Evolutionary conservation across 2,329 filamentous ascomycete species (phyloP).

Genomic region (Ophiostoma australiae): DNA sequence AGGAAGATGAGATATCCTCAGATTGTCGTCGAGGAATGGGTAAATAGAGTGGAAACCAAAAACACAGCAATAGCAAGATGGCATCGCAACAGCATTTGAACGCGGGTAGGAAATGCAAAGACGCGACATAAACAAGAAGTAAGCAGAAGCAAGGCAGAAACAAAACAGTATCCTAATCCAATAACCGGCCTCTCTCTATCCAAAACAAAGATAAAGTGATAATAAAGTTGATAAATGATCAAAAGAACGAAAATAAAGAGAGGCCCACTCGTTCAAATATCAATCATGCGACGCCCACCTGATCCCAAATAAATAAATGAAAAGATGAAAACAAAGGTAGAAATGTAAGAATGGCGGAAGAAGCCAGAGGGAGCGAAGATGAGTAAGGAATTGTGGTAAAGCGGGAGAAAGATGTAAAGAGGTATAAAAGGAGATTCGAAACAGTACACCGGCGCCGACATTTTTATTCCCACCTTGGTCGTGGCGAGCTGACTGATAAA

Average conservation of each 20-base stretch:
- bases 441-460: slow-evolving; percentile 21
- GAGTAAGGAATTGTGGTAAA: neutral
- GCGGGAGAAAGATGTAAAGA: neutral
- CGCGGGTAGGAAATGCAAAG: neutral
- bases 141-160: neutral
- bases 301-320: slow-evolving; percentile 12
- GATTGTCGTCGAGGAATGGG: neutral
- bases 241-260: slow-evolving; percentile 9
- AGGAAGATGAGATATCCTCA: neutral
- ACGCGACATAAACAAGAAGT: neutral
- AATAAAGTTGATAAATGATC: neutral
- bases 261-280: slow-evolving; percentile 13
- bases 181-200: slow-evolving; percentile 1
- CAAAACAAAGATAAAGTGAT: neutral
- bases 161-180: neutral
- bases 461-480: slow-evolving; percentile 6
- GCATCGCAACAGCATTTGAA: neutral
- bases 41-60: neutral
- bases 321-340: slow-evolving; percentile 6
- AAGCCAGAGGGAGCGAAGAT: neutral
- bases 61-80: neutral
- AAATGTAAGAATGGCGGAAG: neutral
- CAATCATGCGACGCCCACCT: slow-evolving; percentile 19
- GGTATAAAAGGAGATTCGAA: slow-evolving; percentile 2
- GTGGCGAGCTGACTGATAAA: neutral